phyloP scores from a whole-genome alignment of 352 stramenopile species.

The Peronospora destructor region DNA sequence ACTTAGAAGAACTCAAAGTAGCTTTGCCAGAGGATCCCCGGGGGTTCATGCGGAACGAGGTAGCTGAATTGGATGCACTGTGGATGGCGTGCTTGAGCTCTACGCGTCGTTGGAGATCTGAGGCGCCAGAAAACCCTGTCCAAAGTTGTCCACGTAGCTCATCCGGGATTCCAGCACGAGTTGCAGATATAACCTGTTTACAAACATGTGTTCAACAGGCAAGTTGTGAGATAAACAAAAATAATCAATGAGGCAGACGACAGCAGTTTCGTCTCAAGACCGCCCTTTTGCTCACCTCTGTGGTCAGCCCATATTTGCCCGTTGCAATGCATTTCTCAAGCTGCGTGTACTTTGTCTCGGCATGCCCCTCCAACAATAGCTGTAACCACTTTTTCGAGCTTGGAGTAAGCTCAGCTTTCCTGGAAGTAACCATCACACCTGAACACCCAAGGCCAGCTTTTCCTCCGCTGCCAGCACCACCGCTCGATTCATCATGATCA shows the following conservation, averaged over 20 bases:
- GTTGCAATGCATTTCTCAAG: slow-evolving; percentile 66
- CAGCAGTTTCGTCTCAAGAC: not conserved
- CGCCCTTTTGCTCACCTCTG: slow-evolving; percentile 36
- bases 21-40: slow-evolving; percentile 13
- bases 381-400: slow-evolving; percentile 71
- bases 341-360: slow-evolving; percentile 78
- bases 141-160: slow-evolving; percentile 67
- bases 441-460: slow-evolving; percentile 24
- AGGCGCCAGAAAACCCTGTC: slow-evolving; percentile 66
- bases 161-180: slow-evolving; percentile 69
- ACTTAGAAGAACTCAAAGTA: slow-evolving; percentile 9
- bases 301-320: slow-evolving; percentile 50
- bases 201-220: not conserved
- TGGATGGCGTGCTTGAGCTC: slow-evolving; percentile 53
- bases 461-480: slow-evolving; percentile 12
- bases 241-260: not conserved
- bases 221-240: not conserved
- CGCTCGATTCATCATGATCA: slow-evolving; percentile 36
- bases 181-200: slow-evolving; percentile 59
- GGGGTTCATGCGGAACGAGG: slow-evolving; percentile 23
- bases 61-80: slow-evolving; percentile 42
- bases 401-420: slow-evolving; percentile 54
- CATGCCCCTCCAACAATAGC: slow-evolving; percentile 63
- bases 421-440: slow-evolving; percentile 12
- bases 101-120: slow-evolving; percentile 46